Evolutionary conservation across 176 grass and related monocot species (phyloP), one percentile per base, ranked within the genome.

Genomic region (Phoenix roebelenii): DNA sequence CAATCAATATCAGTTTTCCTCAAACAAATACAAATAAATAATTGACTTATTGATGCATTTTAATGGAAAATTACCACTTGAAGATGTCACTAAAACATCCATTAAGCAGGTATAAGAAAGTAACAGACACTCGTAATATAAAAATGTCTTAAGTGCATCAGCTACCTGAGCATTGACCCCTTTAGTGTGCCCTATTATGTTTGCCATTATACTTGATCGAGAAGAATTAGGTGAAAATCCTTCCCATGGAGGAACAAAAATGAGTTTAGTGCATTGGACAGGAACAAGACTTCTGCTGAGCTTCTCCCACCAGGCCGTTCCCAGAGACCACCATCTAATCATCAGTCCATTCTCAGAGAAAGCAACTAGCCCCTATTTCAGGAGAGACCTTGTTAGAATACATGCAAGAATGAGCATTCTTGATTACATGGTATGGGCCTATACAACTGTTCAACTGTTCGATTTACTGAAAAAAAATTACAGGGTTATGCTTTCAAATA

Each of bases 291-390:
- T 95, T 77, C 83, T 97, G 66, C 84, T 88, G 48, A 97, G 80
- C 78, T 88, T 87, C 78, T 97, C 92, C 92, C 92, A 97, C 87
- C 87, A 97, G 18, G 87, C 92, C 55, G 73, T 74, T 68, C 92
- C 92, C 51, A 97, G 66, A 48, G 92, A 97, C 92, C 92, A 97
- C 92, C 92, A 97, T 77, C 92, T 88, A 78, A 97, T 85, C 92
- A 97, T 97, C 75, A 97, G 80, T 68, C 92, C 92, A 22, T 97
- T 97, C 81, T 90, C 87, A 22, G 92, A 91, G 64, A 97, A 97
- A 51, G 92, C 92, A 19, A 97, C 87, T 74, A 97, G 25, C 57
- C 92, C 87, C 92, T 97, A 53, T 10, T 72, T 61, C 5, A 52
- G 32, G 30, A 75, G 49, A 65, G 18, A 18, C 15, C 20, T 56